A percentile compares a stretch with the other conserved stretches of the same genome.
Conservation (phyloP, 1,284 basidiomycete genomes). For the Trametes hirsuta region DNA sequence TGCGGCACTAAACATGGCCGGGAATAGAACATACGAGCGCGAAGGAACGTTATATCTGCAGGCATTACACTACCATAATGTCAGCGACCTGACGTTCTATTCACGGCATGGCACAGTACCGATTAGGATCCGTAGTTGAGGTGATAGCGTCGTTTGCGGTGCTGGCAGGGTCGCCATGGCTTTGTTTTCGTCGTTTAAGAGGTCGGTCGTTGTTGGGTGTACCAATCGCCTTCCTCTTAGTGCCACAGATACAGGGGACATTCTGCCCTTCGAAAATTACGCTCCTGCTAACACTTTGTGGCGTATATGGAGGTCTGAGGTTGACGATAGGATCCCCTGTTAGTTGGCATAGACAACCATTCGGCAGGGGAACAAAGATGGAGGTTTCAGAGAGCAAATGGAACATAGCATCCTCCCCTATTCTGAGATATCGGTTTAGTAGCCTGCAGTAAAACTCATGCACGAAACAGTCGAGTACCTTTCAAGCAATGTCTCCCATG, state of each 20-base stretch:
- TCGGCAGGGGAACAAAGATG: constrained; percentile 73
- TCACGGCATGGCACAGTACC: neutral
- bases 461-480: constrained; percentile 43
- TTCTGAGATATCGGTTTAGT: constrained; percentile 42
- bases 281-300: too few species aligned
- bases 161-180: too few species aligned
- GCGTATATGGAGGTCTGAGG: constrained; percentile 35
- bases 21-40: constrained; percentile 70
- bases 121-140: neutral
- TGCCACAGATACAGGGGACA: neutral
- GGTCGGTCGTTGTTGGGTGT: neutral
- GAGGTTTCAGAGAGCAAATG: constrained; percentile 76
- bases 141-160: neutral
- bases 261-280: too few species aligned
- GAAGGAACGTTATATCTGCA: constrained; percentile 57
- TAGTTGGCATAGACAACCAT: constrained; percentile 82
- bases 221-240: constrained; percentile 18
- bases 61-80: constrained; percentile 35
- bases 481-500: constrained; percentile 69
- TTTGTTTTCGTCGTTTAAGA: too few species aligned
- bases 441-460: neutral
- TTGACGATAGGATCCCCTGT: constrained; percentile 70
- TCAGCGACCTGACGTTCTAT: neutral
- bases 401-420: constrained; percentile 72
- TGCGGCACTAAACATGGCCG: constrained; percentile 54